Evolutionary conservation across 106 monocot species (phyloP).

Genomic region (Allium fistulosum): DNA sequence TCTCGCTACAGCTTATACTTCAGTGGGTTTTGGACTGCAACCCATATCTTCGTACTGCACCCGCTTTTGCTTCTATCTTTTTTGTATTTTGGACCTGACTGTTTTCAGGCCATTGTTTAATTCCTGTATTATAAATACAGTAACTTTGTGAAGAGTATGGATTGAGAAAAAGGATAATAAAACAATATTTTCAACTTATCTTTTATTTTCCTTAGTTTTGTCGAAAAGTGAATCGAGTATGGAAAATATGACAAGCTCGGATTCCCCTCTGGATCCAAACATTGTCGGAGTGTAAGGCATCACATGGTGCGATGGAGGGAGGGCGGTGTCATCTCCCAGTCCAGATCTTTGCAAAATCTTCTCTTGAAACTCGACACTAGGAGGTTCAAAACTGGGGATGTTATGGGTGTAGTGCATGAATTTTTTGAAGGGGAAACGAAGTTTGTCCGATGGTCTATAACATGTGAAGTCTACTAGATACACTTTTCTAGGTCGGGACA

Average conservation of each 20-base stretch:
- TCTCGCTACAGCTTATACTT: too few species aligned
- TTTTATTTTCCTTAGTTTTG: too few species aligned
- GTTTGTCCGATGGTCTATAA: slow-evolving; percentile 12
- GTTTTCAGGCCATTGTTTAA: too few species aligned
- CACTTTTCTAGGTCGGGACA: slow-evolving; percentile 10
- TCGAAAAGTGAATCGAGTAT: neutral
- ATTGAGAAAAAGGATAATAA: too few species aligned
- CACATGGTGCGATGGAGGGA: slow-evolving; percentile 13
- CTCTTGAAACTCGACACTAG: slow-evolving; percentile 20
- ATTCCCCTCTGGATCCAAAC: slow-evolving; percentile 13
- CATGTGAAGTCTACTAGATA: slow-evolving; percentile 29
- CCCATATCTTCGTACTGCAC: too few species aligned
- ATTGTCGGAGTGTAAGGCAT: slow-evolving; percentile 8
- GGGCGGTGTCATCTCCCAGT: slow-evolving; percentile 26
- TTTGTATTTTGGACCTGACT: too few species aligned
- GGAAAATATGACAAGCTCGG: slow-evolving; percentile 11
- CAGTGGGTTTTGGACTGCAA: too few species aligned
- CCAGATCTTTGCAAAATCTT: slow-evolving; percentile 27
- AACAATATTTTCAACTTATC: too few species aligned
- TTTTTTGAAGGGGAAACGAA: slow-evolving; percentile 1
- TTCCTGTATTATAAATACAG: too few species aligned
- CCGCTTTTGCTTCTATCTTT: too few species aligned
- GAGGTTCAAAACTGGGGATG: slow-evolving; percentile 6
- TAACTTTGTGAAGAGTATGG: too few species aligned
- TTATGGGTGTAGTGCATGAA: slow-evolving; percentile 7